Evolutionary conservation across 2,329 filamentous ascomycete genomes (phyloP), one percentile per base, ranked within the genome.

Genomic region (Beauveria australis): DNA sequence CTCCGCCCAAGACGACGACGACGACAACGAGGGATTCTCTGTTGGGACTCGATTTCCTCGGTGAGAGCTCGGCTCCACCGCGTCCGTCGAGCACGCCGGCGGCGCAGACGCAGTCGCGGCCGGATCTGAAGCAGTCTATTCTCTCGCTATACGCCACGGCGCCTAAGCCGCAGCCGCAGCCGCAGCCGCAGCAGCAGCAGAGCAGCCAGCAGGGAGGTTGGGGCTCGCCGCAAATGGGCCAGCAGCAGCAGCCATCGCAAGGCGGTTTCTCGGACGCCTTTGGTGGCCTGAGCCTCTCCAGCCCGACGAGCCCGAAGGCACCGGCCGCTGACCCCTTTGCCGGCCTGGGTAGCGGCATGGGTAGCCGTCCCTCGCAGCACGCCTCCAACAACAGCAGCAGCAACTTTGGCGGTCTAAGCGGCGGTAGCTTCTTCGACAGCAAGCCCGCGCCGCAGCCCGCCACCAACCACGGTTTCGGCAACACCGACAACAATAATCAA

Each of bases 61-160:
- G 91, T 43, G 85, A 86, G 57, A 78, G 88, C 46, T 79, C 87
- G 41, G 80, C 89, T 10, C 85, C 91, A n/a, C 85, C 87, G 58
- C 84, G 92, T 58, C 89, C 92, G n/a, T 85, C 90, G 6, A 96
- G 91, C 75, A 91, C 91, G 22, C 83, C 87, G 5, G 85, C 87
- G 19, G 80, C 81, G 5, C 72, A 81, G 3, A 81, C 82, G 14
- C 87, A 89, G 67, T 95, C 92, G 51, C 83, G 94, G 63, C 92
- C 93, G 3, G 94, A 99, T 71, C 79, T 99, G 63, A 99, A 99
- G 76, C 93, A 97, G 74, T 97, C 93, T 2, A 99, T 99, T 63
- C 77, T 99, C 53, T 99, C 94, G 8, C 82, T 99, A 18, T 99
- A 99, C 71, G 91, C 92, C 12, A 89, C 91, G 8, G 85, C 85